Percentiles rank a stretch among this genome's conserved stretches.
Conservation (phyloP, 2,329 filamentous ascomycete species). For the Trichophyton schoenleinii region DNA sequence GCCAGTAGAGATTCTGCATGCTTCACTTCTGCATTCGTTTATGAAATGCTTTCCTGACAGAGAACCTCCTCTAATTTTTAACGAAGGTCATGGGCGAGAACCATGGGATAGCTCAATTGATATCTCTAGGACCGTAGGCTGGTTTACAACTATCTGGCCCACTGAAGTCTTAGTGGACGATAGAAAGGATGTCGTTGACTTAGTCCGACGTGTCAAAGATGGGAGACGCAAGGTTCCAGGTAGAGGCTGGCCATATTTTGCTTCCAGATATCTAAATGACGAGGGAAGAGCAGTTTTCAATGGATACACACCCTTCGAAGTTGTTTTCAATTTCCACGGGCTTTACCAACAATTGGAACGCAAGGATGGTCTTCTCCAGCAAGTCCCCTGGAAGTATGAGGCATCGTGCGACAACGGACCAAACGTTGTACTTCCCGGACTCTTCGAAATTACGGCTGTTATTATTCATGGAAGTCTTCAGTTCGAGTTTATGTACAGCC, state of each 20-base stretch:
- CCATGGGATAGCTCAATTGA: conserved; percentile 35
- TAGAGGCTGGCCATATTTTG: conserved; percentile 30
- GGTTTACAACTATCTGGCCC: conserved; percentile 40
- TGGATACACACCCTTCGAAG: conserved; percentile 31
- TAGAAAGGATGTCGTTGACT: conserved; percentile 20
- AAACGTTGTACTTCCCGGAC: conserved; percentile 34
- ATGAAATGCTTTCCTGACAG: conserved; percentile 32
- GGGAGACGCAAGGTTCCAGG: conserved; percentile 24
- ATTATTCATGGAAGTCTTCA: conserved; percentile 36
- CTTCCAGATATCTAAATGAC: conserved; percentile 21
- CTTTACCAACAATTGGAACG: conserved; percentile 34
- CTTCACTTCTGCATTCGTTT: conserved; percentile 34
- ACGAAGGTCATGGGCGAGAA: conserved; percentile 40
- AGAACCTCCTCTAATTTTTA: conserved; percentile 33
- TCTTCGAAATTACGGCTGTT: conserved; percentile 43
- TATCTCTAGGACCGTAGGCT: conserved; percentile 39
- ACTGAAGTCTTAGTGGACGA: conserved; percentile 25
- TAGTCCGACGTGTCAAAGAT: conserved; percentile 29
- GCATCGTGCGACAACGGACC: conserved; percentile 35
- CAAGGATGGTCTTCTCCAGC: conserved; percentile 32
- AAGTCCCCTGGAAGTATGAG: conserved; percentile 33
- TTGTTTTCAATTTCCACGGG: conserved; percentile 32
- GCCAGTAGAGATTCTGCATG: conserved; percentile 26
- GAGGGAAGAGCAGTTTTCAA: conserved; percentile 21
- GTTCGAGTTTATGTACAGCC: conserved; percentile 41